These are phyloP conservation scores for Cyclostephanos invisitatus DNA, from an alignment of 108 stramenopile species.

Conservation along the genomic window DNA sequence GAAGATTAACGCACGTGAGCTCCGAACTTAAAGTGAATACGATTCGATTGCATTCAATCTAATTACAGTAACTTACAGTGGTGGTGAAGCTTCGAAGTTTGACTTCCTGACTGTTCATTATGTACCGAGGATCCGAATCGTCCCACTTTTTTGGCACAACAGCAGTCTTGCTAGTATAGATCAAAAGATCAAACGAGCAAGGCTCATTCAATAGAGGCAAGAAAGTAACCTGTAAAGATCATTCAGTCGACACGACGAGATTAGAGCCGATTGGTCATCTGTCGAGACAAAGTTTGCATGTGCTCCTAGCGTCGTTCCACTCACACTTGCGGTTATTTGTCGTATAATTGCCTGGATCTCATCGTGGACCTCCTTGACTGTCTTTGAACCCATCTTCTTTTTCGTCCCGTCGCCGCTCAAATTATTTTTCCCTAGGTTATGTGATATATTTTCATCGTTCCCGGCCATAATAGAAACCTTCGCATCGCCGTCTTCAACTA, in stretches of 20 bases:
- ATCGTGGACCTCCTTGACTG: slow-evolving; percentile 91
- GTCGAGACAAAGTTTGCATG: not conserved
- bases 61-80: slow-evolving; percentile 54
- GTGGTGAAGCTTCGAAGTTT: slow-evolving; percentile 94
- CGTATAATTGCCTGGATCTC: slow-evolving; percentile 99
- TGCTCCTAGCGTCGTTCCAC: slow-evolving; percentile 2
- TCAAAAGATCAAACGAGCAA: slow-evolving; percentile 96
- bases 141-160: slow-evolving; percentile 91
- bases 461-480: slow-evolving; percentile 22
- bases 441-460: slow-evolving; percentile 16
- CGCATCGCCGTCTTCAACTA: slow-evolving; percentile 51
- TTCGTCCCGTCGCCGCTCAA: not conserved
- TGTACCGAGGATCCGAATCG: slow-evolving; percentile 97
- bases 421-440: slow-evolving; percentile 27
- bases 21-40: not conserved
- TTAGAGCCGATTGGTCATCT: not conserved
- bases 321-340: slow-evolving; percentile 94
- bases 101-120: slow-evolving; percentile 92
- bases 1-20: not conserved
- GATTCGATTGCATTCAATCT: not conserved
- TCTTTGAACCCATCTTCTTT: slow-evolving; percentile 56
- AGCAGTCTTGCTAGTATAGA: slow-evolving; percentile 92
- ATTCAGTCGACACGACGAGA: not conserved
- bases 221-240: slow-evolving; percentile 79
- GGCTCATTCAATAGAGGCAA: slow-evolving; percentile 95